These are phyloP conservation scores for Amanita rubescens DNA, from an alignment of 768 basidiomycete species.

Conservation along the genomic window DNA sequence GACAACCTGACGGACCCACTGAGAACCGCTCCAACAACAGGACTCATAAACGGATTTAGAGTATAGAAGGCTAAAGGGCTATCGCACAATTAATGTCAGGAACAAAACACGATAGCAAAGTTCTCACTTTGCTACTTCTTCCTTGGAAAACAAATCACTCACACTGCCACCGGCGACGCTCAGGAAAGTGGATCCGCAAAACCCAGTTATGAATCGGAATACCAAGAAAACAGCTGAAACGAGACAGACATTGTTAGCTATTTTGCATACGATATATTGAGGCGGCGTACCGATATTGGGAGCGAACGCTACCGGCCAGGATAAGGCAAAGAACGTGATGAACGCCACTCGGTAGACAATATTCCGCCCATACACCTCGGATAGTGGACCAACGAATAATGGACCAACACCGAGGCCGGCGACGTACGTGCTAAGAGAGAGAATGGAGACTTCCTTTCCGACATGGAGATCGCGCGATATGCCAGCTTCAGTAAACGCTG, in stretches of 20 bases:
- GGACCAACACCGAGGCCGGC: conserved; percentile 50
- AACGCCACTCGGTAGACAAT: conserved; percentile 59
- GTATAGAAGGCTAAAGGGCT: background rate
- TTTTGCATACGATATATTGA: background rate
- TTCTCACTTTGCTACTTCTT: conserved; percentile 50
- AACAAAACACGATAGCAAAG: background rate
- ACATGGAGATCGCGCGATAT: conserved; percentile 46
- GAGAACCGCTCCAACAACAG: conserved; percentile 49
- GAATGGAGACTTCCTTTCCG: conserved; percentile 38
- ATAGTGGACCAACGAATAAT: conserved; percentile 45
- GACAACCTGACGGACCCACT: conserved; percentile 46
- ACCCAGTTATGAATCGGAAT: conserved; percentile 43
- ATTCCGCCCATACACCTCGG: conserved; percentile 61
- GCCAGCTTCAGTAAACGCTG: conserved; percentile 55
- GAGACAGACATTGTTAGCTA: background rate
- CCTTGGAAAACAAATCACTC: conserved; percentile 48
- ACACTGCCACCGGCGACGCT: conserved; percentile 52
- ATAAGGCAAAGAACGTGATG: conserved; percentile 49
- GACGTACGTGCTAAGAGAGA: conserved; percentile 54
- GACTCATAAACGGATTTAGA: conserved; percentile 39
- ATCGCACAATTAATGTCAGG: background rate
- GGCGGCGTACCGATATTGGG: conserved; percentile 47
- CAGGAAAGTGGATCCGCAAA: conserved; percentile 47
- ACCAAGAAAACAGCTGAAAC: background rate
- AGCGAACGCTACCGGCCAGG: conserved; percentile 70